A percentile compares a stretch with the other conserved stretches of the same genome.
Conservation (phyloP, 169 alveolate genomes). For the Plasmodium sp. region DNA sequence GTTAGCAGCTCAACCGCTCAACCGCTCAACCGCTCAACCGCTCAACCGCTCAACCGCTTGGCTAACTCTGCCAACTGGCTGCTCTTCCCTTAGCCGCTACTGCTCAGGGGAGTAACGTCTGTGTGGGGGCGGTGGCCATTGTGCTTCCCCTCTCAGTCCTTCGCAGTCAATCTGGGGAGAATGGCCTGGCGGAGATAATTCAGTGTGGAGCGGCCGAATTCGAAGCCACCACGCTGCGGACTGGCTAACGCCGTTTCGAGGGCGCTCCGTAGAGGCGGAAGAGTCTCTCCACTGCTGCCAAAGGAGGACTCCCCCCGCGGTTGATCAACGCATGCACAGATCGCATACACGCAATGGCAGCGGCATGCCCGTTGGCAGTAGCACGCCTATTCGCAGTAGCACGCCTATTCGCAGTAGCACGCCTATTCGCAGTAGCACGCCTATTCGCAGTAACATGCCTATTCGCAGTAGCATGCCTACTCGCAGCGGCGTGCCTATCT, state of each 20-base stretch:
- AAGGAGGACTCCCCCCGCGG: background rate
- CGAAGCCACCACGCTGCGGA: background rate
- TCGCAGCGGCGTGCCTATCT: background rate
- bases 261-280: background rate
- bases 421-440: background rate
- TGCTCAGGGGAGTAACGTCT: background rate
- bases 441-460: too few species aligned
- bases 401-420: background rate
- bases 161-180: background rate
- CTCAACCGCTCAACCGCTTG: background rate
- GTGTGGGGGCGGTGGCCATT: background rate
- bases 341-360: background rate
- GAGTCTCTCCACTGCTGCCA: background rate
- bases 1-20: too few species aligned
- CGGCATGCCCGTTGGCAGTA: background rate
- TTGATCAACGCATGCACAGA: background rate
- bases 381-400: too few species aligned
- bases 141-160: background rate
- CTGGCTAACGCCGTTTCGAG: background rate
- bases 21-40: too few species aligned
- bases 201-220: background rate
- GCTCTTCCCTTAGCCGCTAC: background rate
- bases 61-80: background rate
- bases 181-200: background rate
- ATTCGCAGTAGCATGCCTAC: background rate